Conservation (phyloP, 1,284 basidiomycete genomes). For the Pseudozyma flocculosa region DNA sequence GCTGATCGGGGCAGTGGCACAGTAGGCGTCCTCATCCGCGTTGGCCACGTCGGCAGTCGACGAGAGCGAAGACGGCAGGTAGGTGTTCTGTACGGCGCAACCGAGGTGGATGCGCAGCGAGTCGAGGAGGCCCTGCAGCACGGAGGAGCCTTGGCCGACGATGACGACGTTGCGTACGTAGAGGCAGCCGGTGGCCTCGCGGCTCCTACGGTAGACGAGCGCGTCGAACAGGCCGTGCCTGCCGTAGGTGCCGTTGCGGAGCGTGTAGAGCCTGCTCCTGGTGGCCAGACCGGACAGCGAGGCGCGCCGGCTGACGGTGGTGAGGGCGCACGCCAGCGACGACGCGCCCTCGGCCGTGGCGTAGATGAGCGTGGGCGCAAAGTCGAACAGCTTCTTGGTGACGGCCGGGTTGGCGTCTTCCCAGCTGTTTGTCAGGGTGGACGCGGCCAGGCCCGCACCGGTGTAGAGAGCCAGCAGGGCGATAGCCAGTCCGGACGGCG, state of each 20-base stretch:
- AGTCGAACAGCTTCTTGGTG: constrained; percentile 1
- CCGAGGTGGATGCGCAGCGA: constrained; percentile 46
- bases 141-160: constrained; percentile 19
- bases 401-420: constrained; percentile 25
- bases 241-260: constrained; percentile 43
- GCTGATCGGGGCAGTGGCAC: constrained; percentile 38
- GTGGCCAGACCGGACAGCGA: constrained; percentile 17
- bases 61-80: constrained; percentile 17
- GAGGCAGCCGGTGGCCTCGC: constrained; percentile 15
- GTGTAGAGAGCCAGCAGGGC: constrained; percentile 49
- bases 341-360: constrained; percentile 32
- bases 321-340: constrained; percentile 32
- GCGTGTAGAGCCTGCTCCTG: constrained; percentile 34
- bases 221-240: constrained; percentile 27
- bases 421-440: constrained; percentile 20
- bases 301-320: constrained; percentile 14
- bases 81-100: constrained; percentile 48
- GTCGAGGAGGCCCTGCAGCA: constrained; percentile 47
- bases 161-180: constrained; percentile 28
- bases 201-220: constrained; percentile 22
- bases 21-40: neutral
- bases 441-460: constrained; percentile 41
- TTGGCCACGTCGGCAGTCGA: neutral
- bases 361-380: constrained; percentile 43
- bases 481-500: constrained; percentile 40